Base-by-base conservation (phyloP, 139 green algal genomes). In the Chlamydomonas eustigma region DNA sequence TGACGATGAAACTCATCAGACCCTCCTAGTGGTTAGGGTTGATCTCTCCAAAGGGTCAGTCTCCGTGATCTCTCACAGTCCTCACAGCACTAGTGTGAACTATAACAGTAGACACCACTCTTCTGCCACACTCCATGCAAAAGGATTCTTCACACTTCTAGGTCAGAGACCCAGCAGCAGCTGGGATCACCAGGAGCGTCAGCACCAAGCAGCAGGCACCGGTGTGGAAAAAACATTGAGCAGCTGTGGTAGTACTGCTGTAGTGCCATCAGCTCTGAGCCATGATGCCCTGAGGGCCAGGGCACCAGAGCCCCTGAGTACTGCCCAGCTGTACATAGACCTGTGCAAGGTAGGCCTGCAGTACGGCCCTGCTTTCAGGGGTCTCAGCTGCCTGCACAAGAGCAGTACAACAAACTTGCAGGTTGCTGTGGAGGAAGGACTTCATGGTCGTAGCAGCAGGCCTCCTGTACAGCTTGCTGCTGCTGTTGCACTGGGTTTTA, bases 351-450 rank as follows among this genome's bases (percentile, higher is more conserved):
- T 83, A 5, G 92, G 90, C 0, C 80, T 97, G 81, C 87, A 92
- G 81, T 97, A 97, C 74, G 93, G 93, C 2, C 87, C 90, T 0
- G 77, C 87, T 8, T 97, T 97, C 84, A 76, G 91, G 30, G 81
- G 91, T 44, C 88, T 97, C 44, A 39, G 86, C 28, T 91, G 91
- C 73, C 75, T 93, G 35, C 90, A 95, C 58, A 71, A 84, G 5
- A 50, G 12, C 12, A n/a, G n/a, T n/a, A n/a, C n/a, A n/a, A n/a
- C n/a, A n/a, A n/a, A n/a, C n/a, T 12, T 28, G 44, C 44, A 58
- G 44, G 18, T 28, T 18, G 18, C 44, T 28, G 12, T 12, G 12
- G 12, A 28, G 18, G 12, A 18, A 58, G 44, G 12, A 18, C 44
- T 58, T 18, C 12, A 28, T 18, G 18, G 12, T 18, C 44, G 12